These are phyloP conservation scores for Nasturtium officinale DNA, from an alignment of 345 rosid species.

Conservation along the genomic window DNA sequence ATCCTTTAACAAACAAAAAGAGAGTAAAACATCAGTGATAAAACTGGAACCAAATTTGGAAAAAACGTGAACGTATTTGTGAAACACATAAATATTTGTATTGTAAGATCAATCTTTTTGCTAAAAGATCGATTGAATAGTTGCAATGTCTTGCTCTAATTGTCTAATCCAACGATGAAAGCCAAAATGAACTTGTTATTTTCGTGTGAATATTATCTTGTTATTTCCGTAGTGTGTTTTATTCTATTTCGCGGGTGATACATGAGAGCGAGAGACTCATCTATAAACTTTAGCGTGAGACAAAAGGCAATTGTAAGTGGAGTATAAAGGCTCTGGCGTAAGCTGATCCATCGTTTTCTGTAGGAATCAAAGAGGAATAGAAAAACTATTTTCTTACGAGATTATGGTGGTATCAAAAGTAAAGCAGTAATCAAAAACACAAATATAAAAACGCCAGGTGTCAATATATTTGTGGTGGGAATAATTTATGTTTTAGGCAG, in stretches of 20 bases:
- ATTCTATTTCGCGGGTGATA: not conserved
- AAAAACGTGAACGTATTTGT: not conserved
- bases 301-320: constrained; percentile 24
- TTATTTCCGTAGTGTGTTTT: not conserved
- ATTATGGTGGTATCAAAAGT: not conserved
- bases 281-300: not conserved
- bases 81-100: not conserved
- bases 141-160: not conserved
- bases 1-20: not conserved
- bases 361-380: not conserved
- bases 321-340: not conserved
- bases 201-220: not conserved
- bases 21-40: not conserved
- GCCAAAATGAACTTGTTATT: not conserved
- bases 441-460: not conserved
- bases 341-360: constrained; percentile 29
- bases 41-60: too few species aligned
- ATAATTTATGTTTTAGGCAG: not conserved
- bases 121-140: not conserved
- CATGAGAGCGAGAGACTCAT: constrained; percentile 1
- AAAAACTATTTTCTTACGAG: not conserved
- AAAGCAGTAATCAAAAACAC: not conserved
- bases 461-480: constrained; percentile 3
- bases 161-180: not conserved
- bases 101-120: not conserved